phyloP scores from a whole-genome alignment of 805 yeast species.

The Kodamaea fukazawae region DNA sequence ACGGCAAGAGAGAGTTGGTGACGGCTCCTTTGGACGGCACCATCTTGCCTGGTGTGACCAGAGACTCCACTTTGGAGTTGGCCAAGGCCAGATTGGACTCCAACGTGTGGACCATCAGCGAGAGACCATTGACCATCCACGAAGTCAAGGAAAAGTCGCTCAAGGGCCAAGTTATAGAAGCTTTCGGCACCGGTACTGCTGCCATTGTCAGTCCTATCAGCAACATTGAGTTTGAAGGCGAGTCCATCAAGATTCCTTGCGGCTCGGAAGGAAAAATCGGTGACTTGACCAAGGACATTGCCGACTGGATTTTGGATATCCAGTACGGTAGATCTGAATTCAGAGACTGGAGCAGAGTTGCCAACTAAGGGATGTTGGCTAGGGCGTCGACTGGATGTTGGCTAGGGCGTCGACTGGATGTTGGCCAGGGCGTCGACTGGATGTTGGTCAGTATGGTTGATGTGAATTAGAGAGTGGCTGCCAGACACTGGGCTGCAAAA shows the following conservation, averaged over 20 bases:
- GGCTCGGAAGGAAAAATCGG: slow-evolving; percentile 78
- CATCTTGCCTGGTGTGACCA: slow-evolving; percentile 92
- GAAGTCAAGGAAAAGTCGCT: slow-evolving; percentile 77
- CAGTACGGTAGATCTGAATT: slow-evolving; percentile 84
- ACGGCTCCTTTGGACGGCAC: slow-evolving; percentile 98
- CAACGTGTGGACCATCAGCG: slow-evolving; percentile 76
- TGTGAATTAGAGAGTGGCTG: no score
- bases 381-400: no score
- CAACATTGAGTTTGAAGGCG: slow-evolving; percentile 75
- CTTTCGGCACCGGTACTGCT: slow-evolving; percentile 97
- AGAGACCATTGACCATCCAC: slow-evolving; percentile 75
- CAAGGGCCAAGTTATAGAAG: slow-evolving; percentile 84
- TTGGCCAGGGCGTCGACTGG: no score
- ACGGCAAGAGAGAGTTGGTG: slow-evolving; percentile 85
- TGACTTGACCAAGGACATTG: slow-evolving; percentile 69
- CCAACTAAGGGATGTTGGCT: slow-evolving; percentile 15
- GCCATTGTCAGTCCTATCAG: slow-evolving; percentile 94
- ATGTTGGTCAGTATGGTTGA: no score
- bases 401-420: no score
- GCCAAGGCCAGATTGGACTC: slow-evolving; percentile 73
- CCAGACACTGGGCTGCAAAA: no score
- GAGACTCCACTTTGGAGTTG: slow-evolving; percentile 81
- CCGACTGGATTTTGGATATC: slow-evolving; percentile 80
- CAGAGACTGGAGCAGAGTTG: slow-evolving; percentile 48
- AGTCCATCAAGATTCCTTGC: slow-evolving; percentile 68